Evolutionary conservation across 495 filamentous ascomycete species (phyloP).

Genomic region (Penicillium fimorum): DNA sequence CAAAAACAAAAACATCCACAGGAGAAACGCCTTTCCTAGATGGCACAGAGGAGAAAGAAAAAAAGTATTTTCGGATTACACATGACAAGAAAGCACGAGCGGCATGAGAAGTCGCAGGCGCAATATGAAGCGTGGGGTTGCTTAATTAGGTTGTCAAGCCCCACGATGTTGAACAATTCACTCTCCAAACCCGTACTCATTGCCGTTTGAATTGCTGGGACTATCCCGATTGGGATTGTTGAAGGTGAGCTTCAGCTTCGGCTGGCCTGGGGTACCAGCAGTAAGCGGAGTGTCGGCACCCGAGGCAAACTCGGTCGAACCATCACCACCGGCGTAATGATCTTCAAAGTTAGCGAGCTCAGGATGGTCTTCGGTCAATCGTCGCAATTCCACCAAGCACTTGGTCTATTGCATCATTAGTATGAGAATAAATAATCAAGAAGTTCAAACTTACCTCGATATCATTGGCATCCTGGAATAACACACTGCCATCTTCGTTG

Average conservation of each 20-base stretch:
- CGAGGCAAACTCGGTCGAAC: conserved; percentile 64
- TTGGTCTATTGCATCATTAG: conserved; percentile 54
- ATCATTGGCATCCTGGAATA: conserved; percentile 87
- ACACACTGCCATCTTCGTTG: conserved; percentile 89
- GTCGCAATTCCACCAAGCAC: conserved; percentile 64
- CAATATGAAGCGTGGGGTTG: conserved; percentile 8
- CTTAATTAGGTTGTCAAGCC: neutral
- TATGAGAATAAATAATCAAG: conserved; percentile 8
- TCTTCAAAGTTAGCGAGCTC: conserved; percentile 72
- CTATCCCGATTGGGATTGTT: conserved; percentile 47
- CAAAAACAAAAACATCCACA: conserved; percentile 8
- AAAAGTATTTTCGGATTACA: conserved; percentile 21
- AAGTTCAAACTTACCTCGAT: conserved; percentile 71
- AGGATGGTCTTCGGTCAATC: conserved; percentile 67
- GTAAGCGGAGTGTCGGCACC: conserved; percentile 70
- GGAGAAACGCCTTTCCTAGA: conserved; percentile 17
- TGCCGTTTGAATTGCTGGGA: conserved; percentile 28
- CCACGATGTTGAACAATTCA: conserved; percentile 18
- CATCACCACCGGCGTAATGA: conserved; percentile 52
- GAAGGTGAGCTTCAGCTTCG: conserved; percentile 58
- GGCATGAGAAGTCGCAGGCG: conserved; percentile 13
- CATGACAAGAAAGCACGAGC: conserved; percentile 13
- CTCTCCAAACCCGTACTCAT: conserved; percentile 36
- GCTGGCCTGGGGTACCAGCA: conserved; percentile 49
- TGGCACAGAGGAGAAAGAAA: conserved; percentile 9